Base-by-base conservation (phyloP, 1,284 basidiomycete species). In the Xerocomus nothofagi region DNA sequence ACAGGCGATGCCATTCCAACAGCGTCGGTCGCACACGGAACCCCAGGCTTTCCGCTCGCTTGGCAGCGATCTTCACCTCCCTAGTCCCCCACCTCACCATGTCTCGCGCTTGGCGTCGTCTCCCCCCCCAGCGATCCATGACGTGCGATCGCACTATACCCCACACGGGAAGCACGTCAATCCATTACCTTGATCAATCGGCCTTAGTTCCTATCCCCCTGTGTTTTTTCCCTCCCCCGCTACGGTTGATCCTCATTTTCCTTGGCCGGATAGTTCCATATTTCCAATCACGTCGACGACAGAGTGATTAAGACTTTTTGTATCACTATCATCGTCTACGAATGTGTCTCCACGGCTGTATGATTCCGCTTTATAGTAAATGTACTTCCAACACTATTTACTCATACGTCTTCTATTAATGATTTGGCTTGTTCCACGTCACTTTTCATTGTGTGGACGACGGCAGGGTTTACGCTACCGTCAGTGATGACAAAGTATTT, bases 91-190 rank as follows among this genome's bases (percentile, higher is more conserved):
- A 0, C 55, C 66, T 6, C 60, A 69, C 27, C 68, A 69, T 31
- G 56, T 59, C 12, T 66, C 68, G 20, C 65, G 65, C 30, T 47
- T 67, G 41, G 58, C 66, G 23, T 66, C 65, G 44, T 67, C 65
- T 38, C 66, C 64, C 6, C 58, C 67, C 14, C 65, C 66, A 46
- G 49, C 55, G 52, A 67, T 68, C 49, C 68, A 71, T 55, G 65
- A 70, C 39, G 59, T 68, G 55, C 68, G 65, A 54, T 60, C 68
- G 44, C 68, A 69, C 26, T 67, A 67, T 69, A 63, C 67, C 58
- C 48, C 67, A 50, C 68, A 70, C 34, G 68, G 66, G 50, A 71
- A 69, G 47, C 68, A 71, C 49, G 65, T 70, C 54, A 71, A 69
- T 54, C 68, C 66, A 42, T 52, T 67, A 40, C 65, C 68, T 60